A percentile compares a stretch with the other conserved stretches of the same genome.
Evolutionary conservation across 805 yeast species (phyloP).

Genomic region (Ogataea saltuana): DNA sequence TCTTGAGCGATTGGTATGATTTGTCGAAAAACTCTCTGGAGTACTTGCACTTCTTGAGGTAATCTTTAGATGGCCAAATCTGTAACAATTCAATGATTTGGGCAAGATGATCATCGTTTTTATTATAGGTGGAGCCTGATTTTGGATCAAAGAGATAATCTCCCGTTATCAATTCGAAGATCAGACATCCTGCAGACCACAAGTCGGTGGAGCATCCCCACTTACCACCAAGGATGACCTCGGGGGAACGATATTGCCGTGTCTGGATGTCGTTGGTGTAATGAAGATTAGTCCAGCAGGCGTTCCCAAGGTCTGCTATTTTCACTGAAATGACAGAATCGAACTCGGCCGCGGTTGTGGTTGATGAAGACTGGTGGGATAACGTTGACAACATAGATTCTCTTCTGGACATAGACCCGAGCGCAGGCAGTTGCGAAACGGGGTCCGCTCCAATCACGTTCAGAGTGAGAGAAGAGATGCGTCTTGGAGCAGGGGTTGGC

Average conservation of each 20-base stretch:
- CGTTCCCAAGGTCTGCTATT: slow-evolving; percentile 71
- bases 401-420: slow-evolving; percentile 13
- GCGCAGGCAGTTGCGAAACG: too few species aligned
- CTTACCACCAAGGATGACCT: slow-evolving; percentile 53
- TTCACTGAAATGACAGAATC: slow-evolving; percentile 46
- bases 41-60: slow-evolving; percentile 41
- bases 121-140: slow-evolving; percentile 45
- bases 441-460: slow-evolving; percentile 6
- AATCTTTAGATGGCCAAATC: slow-evolving; percentile 39
- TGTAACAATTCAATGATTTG: slow-evolving; percentile 56
- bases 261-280: slow-evolving; percentile 71
- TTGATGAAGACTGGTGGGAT: slow-evolving; percentile 16
- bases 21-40: slow-evolving; percentile 44
- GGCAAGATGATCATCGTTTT: slow-evolving; percentile 64
- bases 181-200: slow-evolving; percentile 61
- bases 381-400: slow-evolving; percentile 16
- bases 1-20: slow-evolving; percentile 37
- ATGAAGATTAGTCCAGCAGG: slow-evolving; percentile 63
- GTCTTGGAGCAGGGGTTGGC: slow-evolving; percentile 13
- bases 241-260: slow-evolving; percentile 67
- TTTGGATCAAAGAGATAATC: slow-evolving; percentile 65
- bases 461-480: slow-evolving; percentile 17
- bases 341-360: slow-evolving; percentile 22
- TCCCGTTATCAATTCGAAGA: slow-evolving; percentile 61
- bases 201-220: slow-evolving; percentile 68